These are phyloP conservation scores for Pichia nakasei DNA, from an alignment of 805 yeast species.

Conservation along the genomic window DNA sequence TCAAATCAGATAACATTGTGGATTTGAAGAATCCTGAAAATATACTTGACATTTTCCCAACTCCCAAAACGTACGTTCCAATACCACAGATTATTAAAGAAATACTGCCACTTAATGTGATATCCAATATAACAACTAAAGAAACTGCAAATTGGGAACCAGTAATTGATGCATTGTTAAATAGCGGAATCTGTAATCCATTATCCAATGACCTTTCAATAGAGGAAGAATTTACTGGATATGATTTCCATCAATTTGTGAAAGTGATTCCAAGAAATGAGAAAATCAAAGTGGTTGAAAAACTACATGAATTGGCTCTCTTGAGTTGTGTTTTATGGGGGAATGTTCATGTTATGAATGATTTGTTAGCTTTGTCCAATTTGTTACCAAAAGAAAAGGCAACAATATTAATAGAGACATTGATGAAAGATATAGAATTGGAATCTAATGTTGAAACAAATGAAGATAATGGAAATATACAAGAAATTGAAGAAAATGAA, in stretches of 20 bases:
- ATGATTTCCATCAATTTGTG: slow-evolving; percentile 31
- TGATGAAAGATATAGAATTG: slow-evolving; percentile 22
- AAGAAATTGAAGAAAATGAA: not conserved
- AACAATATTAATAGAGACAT: slow-evolving; percentile 25
- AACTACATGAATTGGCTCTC: slow-evolving; percentile 29
- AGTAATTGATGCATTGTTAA: slow-evolving; percentile 29
- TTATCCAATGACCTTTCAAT: slow-evolving; percentile 10
- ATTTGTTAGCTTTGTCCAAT: slow-evolving; percentile 28
- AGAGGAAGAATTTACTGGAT: slow-evolving; percentile 24
- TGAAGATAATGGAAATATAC: slow-evolving; percentile 7
- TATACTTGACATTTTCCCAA: slow-evolving; percentile 18
- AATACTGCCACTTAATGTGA: slow-evolving; percentile 30
- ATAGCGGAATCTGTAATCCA: slow-evolving; percentile 11
- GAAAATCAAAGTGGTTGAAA: slow-evolving; percentile 27
- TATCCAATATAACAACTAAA: slow-evolving; percentile 31
- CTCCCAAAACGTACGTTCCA: slow-evolving; percentile 16
- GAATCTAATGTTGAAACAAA: not conserved
- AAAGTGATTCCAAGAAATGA: slow-evolving; percentile 33
- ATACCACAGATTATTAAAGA: slow-evolving; percentile 32
- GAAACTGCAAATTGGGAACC: slow-evolving; percentile 39
- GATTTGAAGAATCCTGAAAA: not conserved
- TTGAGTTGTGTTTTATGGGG: slow-evolving; percentile 9
- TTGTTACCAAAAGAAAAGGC: slow-evolving; percentile 15
- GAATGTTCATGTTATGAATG: slow-evolving; percentile 29
- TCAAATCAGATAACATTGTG: not conserved